Base-by-base conservation (phyloP, 2,329 filamentous ascomycete genomes). In the Diplodia seriata region DNA sequence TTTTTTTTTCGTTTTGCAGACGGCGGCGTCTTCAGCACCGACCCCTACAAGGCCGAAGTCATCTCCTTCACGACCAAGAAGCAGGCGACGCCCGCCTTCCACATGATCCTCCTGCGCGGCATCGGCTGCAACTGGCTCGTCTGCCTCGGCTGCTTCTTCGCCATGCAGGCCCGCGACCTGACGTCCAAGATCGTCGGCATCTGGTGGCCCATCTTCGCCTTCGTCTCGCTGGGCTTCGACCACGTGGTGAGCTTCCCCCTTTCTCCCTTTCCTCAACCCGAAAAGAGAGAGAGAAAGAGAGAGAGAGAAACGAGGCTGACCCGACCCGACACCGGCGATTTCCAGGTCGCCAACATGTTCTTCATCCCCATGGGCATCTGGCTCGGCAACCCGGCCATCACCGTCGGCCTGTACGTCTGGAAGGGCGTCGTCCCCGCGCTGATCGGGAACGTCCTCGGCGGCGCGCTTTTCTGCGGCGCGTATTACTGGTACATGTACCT, bases 21-120 rank as follows among this genome's bases (percentile, higher is more conserved):
- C 71, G 83, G 82, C 57, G 83, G 78, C 40, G 78, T 78, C 29
- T 86, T 83, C 75, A 78, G 78, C 33, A 55, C 64, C 11, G 64
- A 68, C 12, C 54, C 68, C 6, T 73, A 71, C 68, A 67, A 53
- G 9, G 54, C 70, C n/a, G 72, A 73, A 65, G 69, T 70, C 31
- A 69, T 71, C 18, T 31, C 65, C 43, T 73, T 72, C n/a, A 71
- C 70, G 0, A 70, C 68, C 26, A 70, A 67, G 51, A 74, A 73
- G 36, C 71, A 72, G 38, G 67, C 72, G 4, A 69, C 61, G 15
- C 72, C 72, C 11, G 63, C 66, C 8, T 74, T 68, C 61, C 70
- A 71, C 55, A 63, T 70, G 31, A 70, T 74, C 51, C 73, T 74
- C 63, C 70, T 74, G 1, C 68, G 70, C 26, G 73, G 57, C 23